A percentile compares a stretch with the other conserved stretches of the same genome.
Evolutionary conservation across 371 early-diverging fungal genomes (phyloP).

Genomic region (Mortierella polycephala): DNA sequence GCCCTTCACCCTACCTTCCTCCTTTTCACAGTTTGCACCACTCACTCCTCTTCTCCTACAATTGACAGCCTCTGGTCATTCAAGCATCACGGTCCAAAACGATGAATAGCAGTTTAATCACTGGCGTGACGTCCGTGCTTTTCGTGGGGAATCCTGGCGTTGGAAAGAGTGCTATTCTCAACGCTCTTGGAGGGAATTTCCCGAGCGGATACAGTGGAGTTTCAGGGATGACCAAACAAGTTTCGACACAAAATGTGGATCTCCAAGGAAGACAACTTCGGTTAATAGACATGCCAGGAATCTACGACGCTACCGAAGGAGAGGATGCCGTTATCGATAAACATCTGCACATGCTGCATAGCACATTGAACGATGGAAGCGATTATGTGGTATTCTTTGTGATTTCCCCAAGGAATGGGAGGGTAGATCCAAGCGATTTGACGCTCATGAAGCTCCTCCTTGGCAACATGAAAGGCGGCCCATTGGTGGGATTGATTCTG

Average conservation of each 20-base stretch:
- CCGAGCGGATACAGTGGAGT: neutral
- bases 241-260: neutral
- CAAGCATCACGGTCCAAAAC: neutral
- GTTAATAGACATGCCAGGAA: neutral
- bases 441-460: neutral
- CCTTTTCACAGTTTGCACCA: too few relatives aligned
- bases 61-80: neutral
- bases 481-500: conserved; percentile 4
- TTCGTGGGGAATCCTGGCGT: conserved; percentile 7
- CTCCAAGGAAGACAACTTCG: neutral
- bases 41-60: too few relatives aligned
- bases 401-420: neutral
- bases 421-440: conserved; percentile 1
- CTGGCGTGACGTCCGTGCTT: neutral
- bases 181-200: conserved; percentile 2
- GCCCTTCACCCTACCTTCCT: too few relatives aligned
- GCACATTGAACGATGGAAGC: neutral
- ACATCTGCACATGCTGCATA: neutral
- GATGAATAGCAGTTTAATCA: neutral
- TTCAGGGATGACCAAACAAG: neutral
- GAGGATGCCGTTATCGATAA: neutral
- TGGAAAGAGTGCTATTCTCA: conserved; percentile 3
- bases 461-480: neutral
- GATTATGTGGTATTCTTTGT: conserved; percentile 5
- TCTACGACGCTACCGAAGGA: neutral